Base-by-base conservation (phyloP, 2,329 filamentous ascomycete species). In the Aspergillus sp. region DNA sequence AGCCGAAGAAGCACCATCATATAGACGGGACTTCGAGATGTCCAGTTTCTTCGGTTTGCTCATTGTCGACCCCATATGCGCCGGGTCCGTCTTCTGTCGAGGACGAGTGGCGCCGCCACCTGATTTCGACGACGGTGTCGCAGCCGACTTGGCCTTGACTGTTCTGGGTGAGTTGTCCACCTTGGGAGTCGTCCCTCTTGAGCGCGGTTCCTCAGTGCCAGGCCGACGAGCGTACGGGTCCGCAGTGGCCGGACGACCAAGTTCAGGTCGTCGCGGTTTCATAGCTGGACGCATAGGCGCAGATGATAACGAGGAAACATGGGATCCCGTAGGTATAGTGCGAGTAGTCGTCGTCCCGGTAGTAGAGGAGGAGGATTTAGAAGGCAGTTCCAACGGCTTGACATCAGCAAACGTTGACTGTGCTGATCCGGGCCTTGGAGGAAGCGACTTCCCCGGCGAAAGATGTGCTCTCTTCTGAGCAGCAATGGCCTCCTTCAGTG, bases 401-500 rank as follows among this genome's bases (percentile, higher is more conserved):
- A 53, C 43, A 5, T 65, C 64, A 36, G 76, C 69, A 52, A 78
- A 73, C 39, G 67, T 68, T 29, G 77, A 75, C 58, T 78, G 77
- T 42, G 78, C 77, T 50, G 79, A 80, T 57, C 70, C 77, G n/a
- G 79, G 77, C 12, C 77, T 72, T 42, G 78, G 73, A 26, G 74
- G 72, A 41, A 74, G 61, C 48, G 42, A 6, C 4, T 26, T 9
- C 19, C 64, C 57, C 36, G 68, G 68, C 39, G 67, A 68, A 10
- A 60, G 36, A 45, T 70, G 59, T 42, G 75, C 77, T 48, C 73
- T 88, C 69, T 88, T 90, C 61, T 91, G 85, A 4, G 88, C 89
- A 59, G 88, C 72, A 75, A 96, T 89, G 3, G 87, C 76, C 58
- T 95, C 90, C 52, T 87, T 84, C 28, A 96, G 68, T 7, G 86